Conservation (phyloP, 2,329 filamentous ascomycete species). For the Ascosphaera apis region DNA sequence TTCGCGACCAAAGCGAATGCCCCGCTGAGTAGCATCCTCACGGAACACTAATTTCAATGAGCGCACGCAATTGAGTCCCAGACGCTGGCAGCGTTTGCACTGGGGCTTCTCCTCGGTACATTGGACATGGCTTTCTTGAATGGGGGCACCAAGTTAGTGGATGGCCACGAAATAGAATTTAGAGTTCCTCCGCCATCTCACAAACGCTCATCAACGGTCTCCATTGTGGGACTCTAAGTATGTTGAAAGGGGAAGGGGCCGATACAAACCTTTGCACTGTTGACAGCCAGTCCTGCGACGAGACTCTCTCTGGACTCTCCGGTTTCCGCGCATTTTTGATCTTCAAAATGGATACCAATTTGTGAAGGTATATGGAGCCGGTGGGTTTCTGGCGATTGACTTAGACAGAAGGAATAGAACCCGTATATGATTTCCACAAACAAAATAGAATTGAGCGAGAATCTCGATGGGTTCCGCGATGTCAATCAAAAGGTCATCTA, state of each 20-base stretch:
- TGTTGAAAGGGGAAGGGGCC: too few species aligned
- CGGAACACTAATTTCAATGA: constrained; percentile 11
- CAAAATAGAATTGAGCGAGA: too few species aligned
- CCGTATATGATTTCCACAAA: too few species aligned
- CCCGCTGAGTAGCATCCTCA: constrained; percentile 13
- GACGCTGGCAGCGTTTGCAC: constrained; percentile 10
- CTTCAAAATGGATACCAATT: too few species aligned
- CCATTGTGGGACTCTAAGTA: background rate
- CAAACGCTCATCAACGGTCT: background rate
- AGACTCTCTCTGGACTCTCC: constrained; percentile 5
- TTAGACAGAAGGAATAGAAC: too few species aligned
- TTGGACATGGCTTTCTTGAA: constrained; percentile 10
- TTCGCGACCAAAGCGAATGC: constrained; percentile 9
- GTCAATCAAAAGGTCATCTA: too few species aligned
- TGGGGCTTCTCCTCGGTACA: constrained; percentile 12
- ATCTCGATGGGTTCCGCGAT: too few species aligned
- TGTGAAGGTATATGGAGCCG: too few species aligned
- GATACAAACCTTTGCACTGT: constrained; percentile 9
- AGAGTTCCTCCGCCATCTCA: background rate
- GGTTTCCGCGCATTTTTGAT: too few species aligned
- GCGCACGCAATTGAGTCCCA: constrained; percentile 8
- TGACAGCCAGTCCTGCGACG: constrained; percentile 10
- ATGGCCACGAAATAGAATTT: background rate
- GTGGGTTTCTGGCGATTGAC: too few species aligned
- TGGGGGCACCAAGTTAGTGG: background rate